Evolutionary conservation across 495 filamentous ascomycete species (phyloP).

Genomic region (Penicillium cataractarum): DNA sequence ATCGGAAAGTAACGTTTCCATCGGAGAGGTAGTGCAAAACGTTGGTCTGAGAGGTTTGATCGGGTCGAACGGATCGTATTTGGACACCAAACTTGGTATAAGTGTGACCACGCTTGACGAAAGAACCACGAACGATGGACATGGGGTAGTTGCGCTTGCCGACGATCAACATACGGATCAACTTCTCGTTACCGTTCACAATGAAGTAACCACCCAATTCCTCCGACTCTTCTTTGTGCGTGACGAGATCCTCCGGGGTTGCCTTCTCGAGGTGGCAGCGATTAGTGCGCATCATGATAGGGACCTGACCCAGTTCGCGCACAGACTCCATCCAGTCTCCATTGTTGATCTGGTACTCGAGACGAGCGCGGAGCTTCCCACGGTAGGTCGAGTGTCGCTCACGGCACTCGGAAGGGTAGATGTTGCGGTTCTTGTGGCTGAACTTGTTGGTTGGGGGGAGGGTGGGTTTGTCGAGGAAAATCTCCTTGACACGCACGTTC

Average conservation of each 20-base stretch:
- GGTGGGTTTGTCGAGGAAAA: constrained; percentile 75
- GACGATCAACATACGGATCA: constrained; percentile 89
- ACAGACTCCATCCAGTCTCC: constrained; percentile 78
- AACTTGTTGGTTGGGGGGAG: constrained; percentile 81
- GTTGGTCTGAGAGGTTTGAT: constrained; percentile 97
- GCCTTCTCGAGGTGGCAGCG: constrained; percentile 87
- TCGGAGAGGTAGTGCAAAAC: constrained; percentile 94
- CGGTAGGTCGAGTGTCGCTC: constrained; percentile 92
- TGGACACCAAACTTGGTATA: constrained; percentile 91
- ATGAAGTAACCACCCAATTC: constrained; percentile 91
- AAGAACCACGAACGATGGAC: constrained; percentile 88
- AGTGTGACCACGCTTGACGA: constrained; percentile 76
- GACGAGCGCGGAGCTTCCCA: constrained; percentile 76
- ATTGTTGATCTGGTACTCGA: constrained; percentile 85
- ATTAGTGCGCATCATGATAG: constrained; percentile 93
- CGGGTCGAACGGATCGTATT: constrained; percentile 86
- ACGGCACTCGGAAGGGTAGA: constrained; percentile 90
- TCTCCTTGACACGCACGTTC: constrained; percentile 70
- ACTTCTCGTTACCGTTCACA: constrained; percentile 74
- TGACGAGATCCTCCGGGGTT: constrained; percentile 77
- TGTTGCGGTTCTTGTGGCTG: constrained; percentile 72
- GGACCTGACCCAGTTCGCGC: constrained; percentile 83
- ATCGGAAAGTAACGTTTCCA: constrained; percentile 94
- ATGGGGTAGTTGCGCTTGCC: constrained; percentile 90
- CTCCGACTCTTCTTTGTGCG: constrained; percentile 88